These are phyloP conservation scores for Sporothrix pseudoabietina DNA, from an alignment of 2,329 filamentous ascomycete species.

Conservation along the genomic window DNA sequence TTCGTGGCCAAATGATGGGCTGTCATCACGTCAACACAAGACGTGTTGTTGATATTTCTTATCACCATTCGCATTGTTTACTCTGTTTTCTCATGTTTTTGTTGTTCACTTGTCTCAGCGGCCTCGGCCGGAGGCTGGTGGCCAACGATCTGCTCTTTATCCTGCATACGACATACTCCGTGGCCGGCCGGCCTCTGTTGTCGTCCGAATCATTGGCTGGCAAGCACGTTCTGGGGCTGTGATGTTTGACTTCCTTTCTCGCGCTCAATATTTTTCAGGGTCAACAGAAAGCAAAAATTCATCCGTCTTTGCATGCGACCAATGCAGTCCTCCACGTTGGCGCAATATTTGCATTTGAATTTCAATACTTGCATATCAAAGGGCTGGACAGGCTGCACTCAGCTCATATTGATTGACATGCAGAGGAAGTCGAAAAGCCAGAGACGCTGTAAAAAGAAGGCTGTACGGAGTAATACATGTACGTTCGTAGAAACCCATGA, in stretches of 20 bases:
- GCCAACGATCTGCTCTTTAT: conserved; percentile 7
- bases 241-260: background rate
- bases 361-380: background rate
- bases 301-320: background rate
- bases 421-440: background rate
- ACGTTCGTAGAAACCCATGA: too few species aligned
- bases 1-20: background rate
- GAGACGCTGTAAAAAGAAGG: background rate
- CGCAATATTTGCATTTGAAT: background rate
- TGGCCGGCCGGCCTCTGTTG: background rate
- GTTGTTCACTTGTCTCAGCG: conserved; percentile 3
- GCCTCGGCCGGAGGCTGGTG: background rate
- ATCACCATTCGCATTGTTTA: background rate
- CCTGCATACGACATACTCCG: background rate
- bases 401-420: background rate
- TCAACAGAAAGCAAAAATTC: background rate
- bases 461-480: too few species aligned
- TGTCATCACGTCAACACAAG: background rate
- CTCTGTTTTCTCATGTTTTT: background rate
- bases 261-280: background rate
- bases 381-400: conserved; percentile 10
- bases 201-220: conserved; percentile 4
- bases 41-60: background rate
- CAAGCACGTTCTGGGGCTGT: background rate
- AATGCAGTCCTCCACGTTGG: conserved; percentile 2